Conservation (phyloP, 2,329 filamentous ascomycete genomes). For the Aspergillus uvarum region DNA sequence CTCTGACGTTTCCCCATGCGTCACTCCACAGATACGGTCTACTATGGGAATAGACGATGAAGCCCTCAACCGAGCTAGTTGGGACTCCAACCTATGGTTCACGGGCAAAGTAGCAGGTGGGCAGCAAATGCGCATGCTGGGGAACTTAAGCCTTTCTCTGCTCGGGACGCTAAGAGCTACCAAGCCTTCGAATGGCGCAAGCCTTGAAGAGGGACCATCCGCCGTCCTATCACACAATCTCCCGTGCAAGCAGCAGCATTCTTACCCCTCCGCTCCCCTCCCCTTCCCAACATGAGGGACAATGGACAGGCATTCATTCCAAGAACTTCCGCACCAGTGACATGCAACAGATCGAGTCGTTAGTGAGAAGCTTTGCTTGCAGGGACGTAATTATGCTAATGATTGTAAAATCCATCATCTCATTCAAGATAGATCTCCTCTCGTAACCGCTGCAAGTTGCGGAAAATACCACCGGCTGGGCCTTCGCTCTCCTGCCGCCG, state of each 20-base stretch:
- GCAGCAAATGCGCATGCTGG: background rate
- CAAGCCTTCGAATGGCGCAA: background rate
- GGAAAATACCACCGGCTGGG: slow-evolving; percentile 52
- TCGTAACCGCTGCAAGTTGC: slow-evolving; percentile 53
- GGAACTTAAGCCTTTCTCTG: background rate
- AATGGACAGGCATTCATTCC: background rate
- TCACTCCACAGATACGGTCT: background rate
- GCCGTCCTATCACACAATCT: slow-evolving; percentile 4
- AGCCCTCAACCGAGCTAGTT: background rate
- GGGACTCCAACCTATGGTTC: background rate
- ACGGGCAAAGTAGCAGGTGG: background rate
- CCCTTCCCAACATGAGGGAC: background rate
- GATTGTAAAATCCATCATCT: slow-evolving; percentile 5
- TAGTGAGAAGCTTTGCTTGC: background rate
- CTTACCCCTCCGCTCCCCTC: background rate
- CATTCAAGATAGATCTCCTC: slow-evolving; percentile 56
- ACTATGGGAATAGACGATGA: slow-evolving; percentile 2
- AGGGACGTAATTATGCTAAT: background rate
- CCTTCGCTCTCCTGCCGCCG: slow-evolving; percentile 35
- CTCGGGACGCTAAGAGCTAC: background rate
- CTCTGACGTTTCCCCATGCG: slow-evolving; percentile 3
- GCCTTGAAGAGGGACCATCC: background rate
- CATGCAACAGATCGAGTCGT: background rate
- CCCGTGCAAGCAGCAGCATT: background rate
- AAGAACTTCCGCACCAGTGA: background rate